phyloP scores from a whole-genome alignment of 805 yeast genomes.

The Cyberlindnera mycetangii region DNA sequence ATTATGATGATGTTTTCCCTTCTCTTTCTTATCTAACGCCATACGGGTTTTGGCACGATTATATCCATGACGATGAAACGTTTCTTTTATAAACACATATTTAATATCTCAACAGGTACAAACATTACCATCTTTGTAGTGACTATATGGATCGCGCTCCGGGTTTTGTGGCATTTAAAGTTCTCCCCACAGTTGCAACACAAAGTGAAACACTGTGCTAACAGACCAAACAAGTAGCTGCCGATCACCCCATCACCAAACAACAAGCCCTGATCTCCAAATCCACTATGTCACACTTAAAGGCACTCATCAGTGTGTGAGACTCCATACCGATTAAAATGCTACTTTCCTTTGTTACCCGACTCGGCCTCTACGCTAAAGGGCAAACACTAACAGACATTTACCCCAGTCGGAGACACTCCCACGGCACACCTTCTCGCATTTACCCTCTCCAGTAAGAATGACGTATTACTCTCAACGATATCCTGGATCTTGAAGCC shows the following conservation, averaged over 20 bases:
- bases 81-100: too few relatives aligned
- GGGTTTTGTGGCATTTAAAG: too few relatives aligned
- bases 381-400: slow-evolving; percentile 1
- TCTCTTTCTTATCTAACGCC: too few relatives aligned
- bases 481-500: background rate
- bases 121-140: too few relatives aligned
- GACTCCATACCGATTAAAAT: background rate
- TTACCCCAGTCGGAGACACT: slow-evolving; percentile 19
- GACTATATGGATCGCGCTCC: too few relatives aligned
- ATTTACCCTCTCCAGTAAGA: background rate
- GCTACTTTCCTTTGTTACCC: background rate
- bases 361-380: too few relatives aligned
- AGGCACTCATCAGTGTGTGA: slow-evolving; percentile 10
- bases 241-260: too few relatives aligned
- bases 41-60: background rate
- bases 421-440: slow-evolving; percentile 14
- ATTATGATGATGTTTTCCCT: background rate
- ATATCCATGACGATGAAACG: background rate
- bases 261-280: background rate
- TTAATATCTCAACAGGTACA: too few relatives aligned
- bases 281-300: slow-evolving; percentile 1
- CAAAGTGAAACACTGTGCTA: too few relatives aligned
- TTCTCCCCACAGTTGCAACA: too few relatives aligned
- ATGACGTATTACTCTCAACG: background rate
- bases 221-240: too few relatives aligned